A percentile compares a stretch with the other conserved stretches of the same genome.
Evolutionary conservation across 1,284 basidiomycete genomes (phyloP).

Genomic region (Pseudozyma flocculosa): DNA sequence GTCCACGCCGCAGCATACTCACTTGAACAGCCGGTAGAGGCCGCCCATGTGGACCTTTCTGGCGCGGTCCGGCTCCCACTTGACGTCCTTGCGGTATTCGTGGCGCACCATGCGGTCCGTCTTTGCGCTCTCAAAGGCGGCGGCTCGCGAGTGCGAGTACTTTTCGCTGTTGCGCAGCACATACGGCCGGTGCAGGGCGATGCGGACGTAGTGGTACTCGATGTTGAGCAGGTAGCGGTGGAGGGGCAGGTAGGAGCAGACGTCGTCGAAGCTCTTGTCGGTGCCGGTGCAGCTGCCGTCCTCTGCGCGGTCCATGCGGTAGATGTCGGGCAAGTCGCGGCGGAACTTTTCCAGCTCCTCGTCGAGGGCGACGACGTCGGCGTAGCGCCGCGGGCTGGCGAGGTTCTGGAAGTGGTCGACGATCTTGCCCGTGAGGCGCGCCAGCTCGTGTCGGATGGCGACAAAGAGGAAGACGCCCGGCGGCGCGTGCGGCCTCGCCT

Average conservation of each 20-base stretch:
- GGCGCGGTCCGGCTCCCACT: slow-evolving; percentile 42
- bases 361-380: slow-evolving; percentile 79
- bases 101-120: slow-evolving; percentile 42
- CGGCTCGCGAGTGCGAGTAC: slow-evolving; percentile 43
- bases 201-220: slow-evolving; percentile 52
- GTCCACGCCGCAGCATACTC: no score
- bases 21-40: slow-evolving; percentile 50
- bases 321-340: slow-evolving; percentile 74
- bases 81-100: slow-evolving; percentile 46
- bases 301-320: slow-evolving; percentile 67
- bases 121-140: slow-evolving; percentile 48
- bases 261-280: slow-evolving; percentile 41
- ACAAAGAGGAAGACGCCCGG: slow-evolving; percentile 86
- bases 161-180: slow-evolving; percentile 46
- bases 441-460: slow-evolving; percentile 79
- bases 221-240: slow-evolving; percentile 52
- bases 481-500: slow-evolving; percentile 57
- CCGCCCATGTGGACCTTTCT: slow-evolving; percentile 50
- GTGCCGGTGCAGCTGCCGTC: slow-evolving; percentile 60
- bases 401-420: slow-evolving; percentile 95
- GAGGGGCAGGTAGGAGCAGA: slow-evolving; percentile 46
- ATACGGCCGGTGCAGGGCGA: slow-evolving; percentile 51
- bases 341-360: slow-evolving; percentile 83
- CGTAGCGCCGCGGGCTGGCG: slow-evolving; percentile 72
- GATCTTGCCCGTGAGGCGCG: slow-evolving; percentile 82